Conservation (phyloP, 108 stramenopile genomes). For the Skeletonema menzelii region DNA sequence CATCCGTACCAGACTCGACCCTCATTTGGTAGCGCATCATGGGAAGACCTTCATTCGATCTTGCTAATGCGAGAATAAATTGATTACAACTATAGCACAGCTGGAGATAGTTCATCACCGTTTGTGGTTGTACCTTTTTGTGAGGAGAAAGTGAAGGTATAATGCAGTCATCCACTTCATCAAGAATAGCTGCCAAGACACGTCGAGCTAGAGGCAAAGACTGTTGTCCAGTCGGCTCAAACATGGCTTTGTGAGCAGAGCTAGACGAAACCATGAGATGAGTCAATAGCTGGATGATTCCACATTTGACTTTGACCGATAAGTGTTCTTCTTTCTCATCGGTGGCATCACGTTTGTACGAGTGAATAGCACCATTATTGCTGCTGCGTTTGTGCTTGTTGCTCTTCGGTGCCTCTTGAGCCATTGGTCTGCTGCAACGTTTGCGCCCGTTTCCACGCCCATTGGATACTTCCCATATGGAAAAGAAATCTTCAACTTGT, state of each 20-base stretch:
- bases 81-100: constrained; percentile 12
- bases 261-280: constrained; percentile 30
- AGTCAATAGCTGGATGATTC: constrained; percentile 27
- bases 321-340: neutral
- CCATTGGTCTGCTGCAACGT: constrained; percentile 6
- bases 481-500: constrained; percentile 27
- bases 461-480: constrained; percentile 20
- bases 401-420: neutral
- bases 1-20: constrained; percentile 15
- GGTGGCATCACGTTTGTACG: neutral
- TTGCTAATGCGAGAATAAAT: constrained; percentile 29
- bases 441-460: constrained; percentile 12
- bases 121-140: neutral
- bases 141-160: constrained; percentile 16
- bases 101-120: constrained; percentile 6
- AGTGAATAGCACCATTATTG: neutral
- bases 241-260: constrained; percentile 24
- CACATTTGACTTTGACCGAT: constrained; percentile 22
- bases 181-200: constrained; percentile 27
- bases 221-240: neutral
- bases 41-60: constrained; percentile 35
- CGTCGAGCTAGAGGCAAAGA: constrained; percentile 29
- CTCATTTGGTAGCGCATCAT: constrained; percentile 30
- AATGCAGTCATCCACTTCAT: constrained; percentile 25
- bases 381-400: constrained; percentile 3